Conservation (phyloP, 257 asterid species). For the Solanum sitiens region DNA sequence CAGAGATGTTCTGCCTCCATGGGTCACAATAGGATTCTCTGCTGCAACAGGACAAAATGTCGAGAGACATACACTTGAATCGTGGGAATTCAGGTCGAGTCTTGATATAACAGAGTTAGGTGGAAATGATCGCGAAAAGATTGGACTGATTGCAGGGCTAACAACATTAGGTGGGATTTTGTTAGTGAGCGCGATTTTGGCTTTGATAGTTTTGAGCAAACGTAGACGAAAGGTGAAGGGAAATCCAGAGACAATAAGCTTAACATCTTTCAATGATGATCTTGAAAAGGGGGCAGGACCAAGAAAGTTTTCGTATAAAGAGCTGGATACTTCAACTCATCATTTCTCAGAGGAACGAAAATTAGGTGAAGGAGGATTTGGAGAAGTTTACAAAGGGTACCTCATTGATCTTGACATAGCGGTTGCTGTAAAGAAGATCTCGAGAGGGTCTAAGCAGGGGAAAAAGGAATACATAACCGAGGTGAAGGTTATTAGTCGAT, state of each 20-base stretch:
- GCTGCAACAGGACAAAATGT: slow-evolving; percentile 18
- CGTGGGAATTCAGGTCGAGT: slow-evolving; percentile 22
- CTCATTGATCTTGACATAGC: slow-evolving; percentile 13
- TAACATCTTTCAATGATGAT: slow-evolving; percentile 21
- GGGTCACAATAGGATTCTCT: slow-evolving; percentile 21
- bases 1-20: slow-evolving; percentile 13
- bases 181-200: slow-evolving; percentile 1
- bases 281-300: slow-evolving; percentile 37
- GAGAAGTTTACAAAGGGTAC: slow-evolving; percentile 25
- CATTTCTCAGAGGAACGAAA: slow-evolving; percentile 23
- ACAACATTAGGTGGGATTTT: neutral
- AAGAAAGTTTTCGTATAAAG: slow-evolving; percentile 18
- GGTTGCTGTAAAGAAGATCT: slow-evolving; percentile 30
- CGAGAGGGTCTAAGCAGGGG: slow-evolving; percentile 25
- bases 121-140: neutral
- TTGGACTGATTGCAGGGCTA: slow-evolving; percentile 9
- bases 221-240: neutral
- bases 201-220: neutral
- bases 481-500: slow-evolving; percentile 24
- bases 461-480: slow-evolving; percentile 28
- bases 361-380: slow-evolving; percentile 30
- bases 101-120: neutral
- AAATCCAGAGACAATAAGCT: slow-evolving; percentile 1
- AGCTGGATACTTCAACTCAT: slow-evolving; percentile 18
- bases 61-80: slow-evolving; percentile 11